A percentile compares a stretch with the other conserved stretches of the same genome.
Evolutionary conservation across 2,329 filamentous ascomycete species (phyloP).

Genomic region (Tolypocladium cylindrosporum): DNA sequence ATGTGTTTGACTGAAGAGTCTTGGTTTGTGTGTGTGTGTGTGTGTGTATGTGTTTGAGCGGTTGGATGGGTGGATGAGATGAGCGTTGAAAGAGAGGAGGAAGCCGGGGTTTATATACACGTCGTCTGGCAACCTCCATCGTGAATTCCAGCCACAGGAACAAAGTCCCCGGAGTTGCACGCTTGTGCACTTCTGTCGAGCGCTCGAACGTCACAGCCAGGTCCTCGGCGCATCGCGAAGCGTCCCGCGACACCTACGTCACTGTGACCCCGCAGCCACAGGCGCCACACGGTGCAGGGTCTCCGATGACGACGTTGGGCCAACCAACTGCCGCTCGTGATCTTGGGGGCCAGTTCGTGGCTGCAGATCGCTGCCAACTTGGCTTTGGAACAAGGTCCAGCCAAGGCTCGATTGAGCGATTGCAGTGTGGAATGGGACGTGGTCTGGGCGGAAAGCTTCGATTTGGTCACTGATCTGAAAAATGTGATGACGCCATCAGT

Average conservation of each 20-base stretch:
- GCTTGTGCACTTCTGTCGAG: not conserved
- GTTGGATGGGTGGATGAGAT: not conserved
- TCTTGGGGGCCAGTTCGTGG: not conserved
- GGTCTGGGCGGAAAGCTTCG: not conserved
- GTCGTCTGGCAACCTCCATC: not conserved
- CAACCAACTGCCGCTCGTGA: not conserved
- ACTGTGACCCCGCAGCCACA: not conserved
- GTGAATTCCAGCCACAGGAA: not conserved
- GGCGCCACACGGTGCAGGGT: not conserved
- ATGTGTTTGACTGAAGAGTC: constrained; percentile 6
- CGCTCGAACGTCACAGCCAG: not conserved
- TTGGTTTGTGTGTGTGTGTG: not conserved
- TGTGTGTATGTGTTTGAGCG: not conserved
- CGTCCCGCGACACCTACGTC: not conserved
- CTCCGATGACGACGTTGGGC: not conserved
- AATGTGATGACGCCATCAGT: not conserved
- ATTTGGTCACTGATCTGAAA: no score
- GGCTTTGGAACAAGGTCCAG: not conserved
- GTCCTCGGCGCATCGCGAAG: not conserved
- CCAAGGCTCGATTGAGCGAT: not conserved
- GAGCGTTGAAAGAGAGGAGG: not conserved
- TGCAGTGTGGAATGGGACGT: not conserved
- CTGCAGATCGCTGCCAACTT: not conserved
- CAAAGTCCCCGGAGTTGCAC: not conserved
- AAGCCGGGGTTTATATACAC: constrained; percentile 7